Conservation (phyloP, 2,329 filamentous ascomycete genomes). For the Trichoderma arundinaceum region DNA sequence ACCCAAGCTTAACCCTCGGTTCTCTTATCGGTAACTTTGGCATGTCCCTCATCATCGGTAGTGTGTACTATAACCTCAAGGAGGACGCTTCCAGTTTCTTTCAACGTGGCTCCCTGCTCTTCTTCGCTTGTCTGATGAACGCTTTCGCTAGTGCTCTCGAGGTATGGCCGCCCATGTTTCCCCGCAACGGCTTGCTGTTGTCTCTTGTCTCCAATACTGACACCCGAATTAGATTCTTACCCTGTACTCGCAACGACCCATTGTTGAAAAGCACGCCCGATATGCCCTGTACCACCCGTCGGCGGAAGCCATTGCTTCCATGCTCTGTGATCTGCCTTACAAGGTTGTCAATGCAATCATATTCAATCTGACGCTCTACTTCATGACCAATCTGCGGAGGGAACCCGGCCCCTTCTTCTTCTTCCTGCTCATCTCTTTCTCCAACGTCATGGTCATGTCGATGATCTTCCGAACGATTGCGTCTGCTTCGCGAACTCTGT, state of each 20-base stretch:
- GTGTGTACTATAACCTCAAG: constrained; percentile 79
- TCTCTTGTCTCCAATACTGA: constrained; percentile 2
- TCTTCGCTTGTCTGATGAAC: constrained; percentile 87
- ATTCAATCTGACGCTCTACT: constrained; percentile 85
- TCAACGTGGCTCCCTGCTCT: constrained; percentile 77
- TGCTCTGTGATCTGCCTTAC: constrained; percentile 85
- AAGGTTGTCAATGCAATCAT: constrained; percentile 72
- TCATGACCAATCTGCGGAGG: constrained; percentile 81
- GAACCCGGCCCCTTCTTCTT: constrained; percentile 82
- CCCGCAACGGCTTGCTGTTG: background rate
- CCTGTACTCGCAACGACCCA: constrained; percentile 85
- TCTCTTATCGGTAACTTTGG: constrained; percentile 73
- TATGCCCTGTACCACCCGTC: constrained; percentile 91
- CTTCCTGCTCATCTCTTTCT: constrained; percentile 78
- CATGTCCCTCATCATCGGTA: constrained; percentile 78
- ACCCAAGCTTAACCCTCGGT: constrained; percentile 74
- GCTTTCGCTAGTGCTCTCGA: constrained; percentile 82
- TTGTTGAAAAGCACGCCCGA: constrained; percentile 86
- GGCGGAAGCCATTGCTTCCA: constrained; percentile 84
- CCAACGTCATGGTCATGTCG: constrained; percentile 77
- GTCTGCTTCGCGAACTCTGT: constrained; percentile 73
- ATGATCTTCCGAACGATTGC: constrained; percentile 85
- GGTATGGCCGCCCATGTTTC: constrained; percentile 45
- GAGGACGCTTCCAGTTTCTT: constrained; percentile 74
- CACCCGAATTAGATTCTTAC: constrained; percentile 68